Evolutionary conservation across 2,329 filamentous ascomycete genomes (phyloP), one percentile per base, ranked within the genome.

Genomic region (Amauroascus verrucosus): DNA sequence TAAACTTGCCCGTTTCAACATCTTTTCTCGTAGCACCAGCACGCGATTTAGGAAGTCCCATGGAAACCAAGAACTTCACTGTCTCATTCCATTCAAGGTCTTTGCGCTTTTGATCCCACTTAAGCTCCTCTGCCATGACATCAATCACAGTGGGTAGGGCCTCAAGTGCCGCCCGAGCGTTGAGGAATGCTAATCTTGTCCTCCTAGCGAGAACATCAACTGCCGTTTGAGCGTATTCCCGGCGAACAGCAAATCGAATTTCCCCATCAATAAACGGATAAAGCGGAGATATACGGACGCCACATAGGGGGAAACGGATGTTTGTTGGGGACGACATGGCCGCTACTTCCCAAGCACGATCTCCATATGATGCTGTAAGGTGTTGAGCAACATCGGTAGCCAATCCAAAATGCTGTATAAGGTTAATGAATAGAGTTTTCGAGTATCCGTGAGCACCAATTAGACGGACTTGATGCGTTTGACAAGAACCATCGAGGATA

Each of bases 261-360:
- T 97, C 91, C 47, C 89, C 89, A 64, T 96, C 90, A 24, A 96
- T 82, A 68, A 93, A 95, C 13, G 90, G 88, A 69, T 95, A 95
- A 26, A 95, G 75, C 14, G 79, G 70, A 2, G 85, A 85, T 58
- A 96, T 85, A 57, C 88, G 84, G 69, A 86, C 81, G 53, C 89
- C 89, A 49, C 88, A 80, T 30, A 89, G 84, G 2, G 90, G 89
- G 76, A 89, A 95, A 48, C 88, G 82, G 62, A 82, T 74, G 54
- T 86, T 80, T 0, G 88, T 95, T 0, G 86, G 83, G 14, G 79
- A 76, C 61, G 86, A 91, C 46, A 96, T 76, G 1, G 86, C 81
- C 7, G 87, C 89, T 20, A 96, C 88, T 14, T 85, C 85, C 90
- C 90, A 96, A 18, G 90, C 88, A 54, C 90, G 82, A 70, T 96